Conservation (phyloP, 257 asterid genomes). For the Solanum dulcamara region DNA sequence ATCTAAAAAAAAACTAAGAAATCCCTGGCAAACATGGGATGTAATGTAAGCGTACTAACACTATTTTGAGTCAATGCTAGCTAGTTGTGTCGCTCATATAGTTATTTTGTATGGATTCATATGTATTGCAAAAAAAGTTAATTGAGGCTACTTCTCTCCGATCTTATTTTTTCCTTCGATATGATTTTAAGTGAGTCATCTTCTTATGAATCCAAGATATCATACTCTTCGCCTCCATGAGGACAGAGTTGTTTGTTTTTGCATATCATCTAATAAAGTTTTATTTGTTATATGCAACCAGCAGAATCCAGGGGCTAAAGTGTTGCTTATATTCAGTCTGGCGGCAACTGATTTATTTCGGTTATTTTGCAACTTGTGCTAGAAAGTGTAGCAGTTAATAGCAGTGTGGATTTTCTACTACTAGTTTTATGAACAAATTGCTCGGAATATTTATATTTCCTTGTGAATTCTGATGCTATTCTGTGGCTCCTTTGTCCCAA, state of each 20-base stretch:
- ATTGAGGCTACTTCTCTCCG: neutral
- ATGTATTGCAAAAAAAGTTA: no score
- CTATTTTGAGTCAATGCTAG: neutral
- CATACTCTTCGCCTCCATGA: neutral
- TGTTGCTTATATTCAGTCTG: neutral
- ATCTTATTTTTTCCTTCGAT: neutral
- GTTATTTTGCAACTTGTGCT: neutral
- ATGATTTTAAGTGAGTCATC: neutral
- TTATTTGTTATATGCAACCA: neutral
- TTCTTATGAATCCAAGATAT: neutral
- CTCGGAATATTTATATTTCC: neutral
- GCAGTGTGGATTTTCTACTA: neutral
- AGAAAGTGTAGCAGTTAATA: neutral
- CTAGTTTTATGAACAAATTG: neutral
- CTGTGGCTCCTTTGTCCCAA: neutral
- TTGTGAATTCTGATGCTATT: neutral
- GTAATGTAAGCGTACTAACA: neutral
- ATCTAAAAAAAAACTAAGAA: neutral
- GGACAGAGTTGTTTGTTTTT: neutral
- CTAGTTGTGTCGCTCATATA: neutral
- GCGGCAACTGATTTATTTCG: neutral
- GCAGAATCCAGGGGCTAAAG: neutral
- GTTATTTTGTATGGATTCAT: neutral
- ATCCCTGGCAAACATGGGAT: neutral
- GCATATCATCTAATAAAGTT: neutral